A percentile compares a stretch with the other conserved stretches of the same genome.
Conservation (phyloP, 306 rosid genomes). For the Acacia acuminata region DNA sequence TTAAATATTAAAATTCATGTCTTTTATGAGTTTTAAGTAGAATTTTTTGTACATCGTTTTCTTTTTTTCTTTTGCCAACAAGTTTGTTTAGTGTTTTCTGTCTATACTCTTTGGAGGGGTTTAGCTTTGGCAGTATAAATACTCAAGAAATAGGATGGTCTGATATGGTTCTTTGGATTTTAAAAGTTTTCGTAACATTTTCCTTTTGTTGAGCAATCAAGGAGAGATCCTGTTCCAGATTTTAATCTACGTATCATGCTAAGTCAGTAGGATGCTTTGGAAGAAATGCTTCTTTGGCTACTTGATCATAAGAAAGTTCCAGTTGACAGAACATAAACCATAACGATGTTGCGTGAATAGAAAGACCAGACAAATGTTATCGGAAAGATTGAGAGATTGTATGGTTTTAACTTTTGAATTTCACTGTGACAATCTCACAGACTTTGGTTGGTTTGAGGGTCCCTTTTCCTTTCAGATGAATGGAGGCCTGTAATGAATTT, state of each 20-base stretch:
- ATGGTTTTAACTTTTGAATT: not conserved
- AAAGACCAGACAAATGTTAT: not conserved
- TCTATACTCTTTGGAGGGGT: not conserved
- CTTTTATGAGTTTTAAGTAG: not conserved
- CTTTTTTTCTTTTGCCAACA: not conserved
- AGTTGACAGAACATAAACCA: not conserved
- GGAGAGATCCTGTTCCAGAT: not conserved
- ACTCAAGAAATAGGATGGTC: not conserved
- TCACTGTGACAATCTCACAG: not conserved
- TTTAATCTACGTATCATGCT: not conserved
- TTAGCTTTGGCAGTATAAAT: not conserved
- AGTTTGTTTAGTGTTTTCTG: not conserved
- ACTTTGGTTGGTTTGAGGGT: not conserved
- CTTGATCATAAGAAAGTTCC: not conserved
- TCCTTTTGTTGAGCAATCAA: not conserved
- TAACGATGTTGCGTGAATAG: not conserved
- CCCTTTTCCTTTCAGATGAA: not conserved
- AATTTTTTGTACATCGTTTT: not conserved
- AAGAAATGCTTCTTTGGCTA: not conserved
- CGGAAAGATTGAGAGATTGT: not conserved
- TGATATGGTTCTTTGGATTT: not conserved
- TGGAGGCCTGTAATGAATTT: not conserved
- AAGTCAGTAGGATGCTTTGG: not conserved
- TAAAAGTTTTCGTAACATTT: not conserved
- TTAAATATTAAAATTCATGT: not conserved